Conservation (phyloP, 345 rosid species). For the Brassica napus region Da-Ae NC_063440.1:26843001-26843500, state of each 20-base stretch:
- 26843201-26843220: neutral
- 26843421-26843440: conserved; percentile 46
- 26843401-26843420: conserved; percentile 61
- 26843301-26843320: neutral
- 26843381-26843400: conserved; percentile 55
- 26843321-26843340: neutral
- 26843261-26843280: no score
- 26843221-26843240: no score
- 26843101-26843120: neutral
- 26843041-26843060: neutral
- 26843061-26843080: neutral
- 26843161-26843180: neutral
- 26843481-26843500: conserved; percentile 65
- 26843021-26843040: neutral
- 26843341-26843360: conserved; percentile 58
- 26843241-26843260: no score
- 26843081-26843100: neutral
- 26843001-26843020: neutral
- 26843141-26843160: neutral
- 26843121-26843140: neutral
- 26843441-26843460: conserved; percentile 33
- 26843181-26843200: neutral
- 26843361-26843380: conserved; percentile 63
- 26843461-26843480: conserved; percentile 26
- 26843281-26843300: neutral